These are phyloP conservation scores for Diaporthe destruens DNA, from an alignment of 2,329 filamentous ascomycete species.

Conservation along the genomic window DNA sequence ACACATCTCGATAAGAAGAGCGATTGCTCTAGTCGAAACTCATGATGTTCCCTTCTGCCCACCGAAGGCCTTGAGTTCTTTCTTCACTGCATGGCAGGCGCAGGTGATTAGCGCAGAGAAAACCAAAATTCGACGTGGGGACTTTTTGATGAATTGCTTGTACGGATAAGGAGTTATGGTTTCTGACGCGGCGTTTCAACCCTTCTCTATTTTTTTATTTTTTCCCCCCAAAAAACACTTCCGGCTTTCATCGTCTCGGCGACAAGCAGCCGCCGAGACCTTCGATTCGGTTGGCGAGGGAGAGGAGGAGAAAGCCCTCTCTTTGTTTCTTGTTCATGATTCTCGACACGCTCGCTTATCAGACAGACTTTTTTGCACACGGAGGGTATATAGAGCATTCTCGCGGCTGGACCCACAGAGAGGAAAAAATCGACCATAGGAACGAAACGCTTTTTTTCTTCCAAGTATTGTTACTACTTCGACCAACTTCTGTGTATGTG, in stretches of 20 bases:
- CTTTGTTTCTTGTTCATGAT: not conserved
- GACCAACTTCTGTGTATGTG: not conserved
- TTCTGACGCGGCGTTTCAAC: slow-evolving; percentile 35
- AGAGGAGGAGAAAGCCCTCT: not conserved
- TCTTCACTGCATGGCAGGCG: slow-evolving; percentile 14
- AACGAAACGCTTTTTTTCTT: slow-evolving; percentile 16
- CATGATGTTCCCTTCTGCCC: not conserved
- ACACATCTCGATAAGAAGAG: not conserved
- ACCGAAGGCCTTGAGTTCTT: not conserved
- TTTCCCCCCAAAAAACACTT: too few species aligned
- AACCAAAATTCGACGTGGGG: slow-evolving; percentile 22
- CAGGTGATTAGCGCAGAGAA: slow-evolving; percentile 13
- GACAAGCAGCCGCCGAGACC: not conserved
- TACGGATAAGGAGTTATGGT: slow-evolving; percentile 4
- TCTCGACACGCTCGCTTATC: slow-evolving; percentile 30
- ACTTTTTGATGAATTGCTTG: slow-evolving; percentile 21
- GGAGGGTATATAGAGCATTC: slow-evolving; percentile 33
- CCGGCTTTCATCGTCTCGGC: not conserved
- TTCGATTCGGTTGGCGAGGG: not conserved
- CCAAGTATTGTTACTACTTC: not conserved
- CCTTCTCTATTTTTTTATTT: not conserved
- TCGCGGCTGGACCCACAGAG: slow-evolving; percentile 26
- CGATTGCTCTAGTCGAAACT: not conserved
- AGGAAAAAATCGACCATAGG: slow-evolving; percentile 30
- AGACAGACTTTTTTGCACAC: not conserved